Percentiles rank a stretch among this genome's conserved stretches.
phyloP scores from a whole-genome alignment of 2,329 filamentous ascomycete genomes.

The Alternaria sp. region DNA sequence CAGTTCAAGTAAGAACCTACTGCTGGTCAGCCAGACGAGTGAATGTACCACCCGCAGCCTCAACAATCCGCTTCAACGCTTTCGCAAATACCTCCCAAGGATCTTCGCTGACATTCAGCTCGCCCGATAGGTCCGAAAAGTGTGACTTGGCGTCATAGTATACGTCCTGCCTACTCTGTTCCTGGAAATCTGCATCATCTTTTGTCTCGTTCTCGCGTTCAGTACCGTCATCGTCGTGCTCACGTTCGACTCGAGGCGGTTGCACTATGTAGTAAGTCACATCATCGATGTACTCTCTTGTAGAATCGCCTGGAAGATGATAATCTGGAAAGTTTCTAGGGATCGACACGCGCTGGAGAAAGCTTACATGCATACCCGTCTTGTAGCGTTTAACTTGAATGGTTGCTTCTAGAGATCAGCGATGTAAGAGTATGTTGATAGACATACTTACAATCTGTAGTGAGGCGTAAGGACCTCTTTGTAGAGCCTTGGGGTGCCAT shows the following conservation, averaged over 20 bases:
- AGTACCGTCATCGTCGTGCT: neutral
- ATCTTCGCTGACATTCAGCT: accelerated
- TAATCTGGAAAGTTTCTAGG: accelerated
- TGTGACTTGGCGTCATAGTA: neutral
- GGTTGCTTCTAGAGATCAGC: no score
- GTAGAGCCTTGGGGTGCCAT: accelerated
- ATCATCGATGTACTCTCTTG: neutral
- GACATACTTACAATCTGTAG: neutral
- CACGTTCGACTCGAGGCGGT: neutral
- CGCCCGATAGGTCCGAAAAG: neutral
- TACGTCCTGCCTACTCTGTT: neutral
- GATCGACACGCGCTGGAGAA: no score
- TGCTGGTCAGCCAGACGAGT: accelerated
- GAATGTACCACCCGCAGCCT: neutral
- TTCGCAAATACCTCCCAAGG: neutral
- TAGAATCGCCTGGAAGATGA: neutral
- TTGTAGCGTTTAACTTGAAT: neutral
- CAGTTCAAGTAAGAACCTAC: neutral
- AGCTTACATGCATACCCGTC: neutral
- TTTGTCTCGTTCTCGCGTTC: accelerated
- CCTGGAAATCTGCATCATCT: accelerated
- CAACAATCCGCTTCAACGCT: neutral
- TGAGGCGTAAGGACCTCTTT: neutral
- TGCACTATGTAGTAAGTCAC: neutral
- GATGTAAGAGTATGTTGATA: accelerated